phyloP scores from a whole-genome alignment of 75 land plant species.

The Cupressus sempervirens region DNA sequence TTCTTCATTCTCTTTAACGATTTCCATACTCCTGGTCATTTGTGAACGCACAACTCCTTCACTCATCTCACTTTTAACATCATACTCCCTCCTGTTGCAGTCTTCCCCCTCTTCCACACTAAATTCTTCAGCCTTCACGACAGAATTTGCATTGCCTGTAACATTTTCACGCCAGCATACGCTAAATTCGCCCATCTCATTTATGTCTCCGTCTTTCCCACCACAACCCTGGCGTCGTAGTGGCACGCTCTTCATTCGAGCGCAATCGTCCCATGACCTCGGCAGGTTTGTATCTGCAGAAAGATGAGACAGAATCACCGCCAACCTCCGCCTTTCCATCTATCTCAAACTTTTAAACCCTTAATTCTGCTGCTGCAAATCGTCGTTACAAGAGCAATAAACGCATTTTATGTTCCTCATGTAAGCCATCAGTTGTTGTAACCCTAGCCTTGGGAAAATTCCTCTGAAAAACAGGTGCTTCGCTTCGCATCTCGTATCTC shows the following conservation, averaged over 20 bases:
- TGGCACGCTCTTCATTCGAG: not conserved
- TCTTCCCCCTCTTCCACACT: not conserved
- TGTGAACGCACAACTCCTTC: not conserved
- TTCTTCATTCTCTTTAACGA: not conserved
- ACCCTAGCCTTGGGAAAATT: not conserved
- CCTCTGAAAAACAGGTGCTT: not conserved
- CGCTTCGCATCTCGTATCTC: not conserved
- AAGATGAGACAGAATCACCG: conserved; percentile 7
- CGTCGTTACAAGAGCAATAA: not conserved
- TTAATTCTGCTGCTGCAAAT: not conserved
- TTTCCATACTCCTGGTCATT: not conserved
- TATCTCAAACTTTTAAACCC: not conserved
- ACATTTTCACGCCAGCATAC: not conserved
- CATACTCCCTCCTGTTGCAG: not conserved
- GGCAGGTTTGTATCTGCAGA: not conserved
- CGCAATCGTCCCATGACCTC: not conserved
- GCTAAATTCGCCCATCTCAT: not conserved
- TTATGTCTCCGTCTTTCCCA: not conserved
- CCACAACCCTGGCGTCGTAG: not conserved
- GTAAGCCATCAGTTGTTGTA: not conserved
- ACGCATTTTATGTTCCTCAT: not conserved
- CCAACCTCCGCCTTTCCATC: conserved; percentile 8
- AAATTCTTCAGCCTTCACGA: not conserved
- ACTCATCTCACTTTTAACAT: not conserved
- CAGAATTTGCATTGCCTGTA: not conserved